Evolutionary conservation across 1,139 yeast species (phyloP), one percentile per base, ranked within the genome.

Genomic region (Debaryomycetaceae sp.): DNA sequence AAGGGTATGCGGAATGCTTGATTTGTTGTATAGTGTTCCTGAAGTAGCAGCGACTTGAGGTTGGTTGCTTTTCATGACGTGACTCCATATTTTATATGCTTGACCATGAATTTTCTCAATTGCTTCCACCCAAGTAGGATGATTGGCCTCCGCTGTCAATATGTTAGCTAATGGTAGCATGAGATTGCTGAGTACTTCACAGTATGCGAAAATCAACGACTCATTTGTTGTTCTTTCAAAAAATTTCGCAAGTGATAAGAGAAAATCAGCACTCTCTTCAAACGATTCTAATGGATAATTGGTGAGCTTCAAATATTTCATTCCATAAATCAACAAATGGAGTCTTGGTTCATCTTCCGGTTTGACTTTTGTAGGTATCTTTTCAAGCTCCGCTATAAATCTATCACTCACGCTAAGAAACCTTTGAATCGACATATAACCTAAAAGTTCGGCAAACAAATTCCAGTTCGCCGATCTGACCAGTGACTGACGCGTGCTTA

Each of bases 381-480:
- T 88, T 59, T 93, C 99, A 42, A 95, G 67, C 57, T 91, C 98
- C 0, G 96, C 95, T 45, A 93, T 87, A 58, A 95, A 95, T 44
- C 97, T 72, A 62, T 95, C 99, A 58, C 95, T 88, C 1, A 95
- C 98, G 47, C 90, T 83, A 14, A 88, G 64, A 56, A 95, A 90
- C 44, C 95, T 73, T 49, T 83, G 81, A 41, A 81, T 85, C 0
- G 97, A 87, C 96, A 95, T 90, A 53, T 82, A 84, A 1, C 99
- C 99, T 37, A 95, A 68, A 5, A 95, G 69, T 52, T 88, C 90
- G 0, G 98, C 96, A 63, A 95, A 85, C 34, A 91, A 73, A 57
- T 87, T 87, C 99, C 99, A 93, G 59, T 93, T 95, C 0, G 97
- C 91, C 2, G 95, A 82, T 46, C 96, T 78, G 4, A 90, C 86